A percentile compares a stretch with the other conserved stretches of the same genome.
Conservation (phyloP, 1,284 basidiomycete species). For the Sanghuangporus baumii region DNA sequence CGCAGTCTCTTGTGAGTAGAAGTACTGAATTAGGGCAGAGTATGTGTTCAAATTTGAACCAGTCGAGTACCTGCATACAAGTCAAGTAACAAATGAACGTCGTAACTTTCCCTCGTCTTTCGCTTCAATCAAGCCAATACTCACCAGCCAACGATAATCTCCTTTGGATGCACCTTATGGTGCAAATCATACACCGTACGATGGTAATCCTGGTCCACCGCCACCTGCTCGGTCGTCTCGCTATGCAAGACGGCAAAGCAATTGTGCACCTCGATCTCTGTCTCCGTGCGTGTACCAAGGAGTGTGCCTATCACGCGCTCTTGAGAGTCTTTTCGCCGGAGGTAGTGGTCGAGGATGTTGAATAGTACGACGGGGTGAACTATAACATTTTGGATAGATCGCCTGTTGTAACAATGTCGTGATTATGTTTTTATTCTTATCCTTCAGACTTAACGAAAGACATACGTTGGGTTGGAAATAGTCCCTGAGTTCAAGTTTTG, state of each 20-base stretch:
- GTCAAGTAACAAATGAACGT: constrained; percentile 13
- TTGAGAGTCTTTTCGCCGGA: constrained; percentile 78
- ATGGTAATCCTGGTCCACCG: constrained; percentile 96
- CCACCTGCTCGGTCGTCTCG: constrained; percentile 89
- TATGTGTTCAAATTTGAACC: constrained; percentile 90
- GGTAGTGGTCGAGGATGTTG: constrained; percentile 95
- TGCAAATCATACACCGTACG: constrained; percentile 90
- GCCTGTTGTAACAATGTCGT: constrained; percentile 32
- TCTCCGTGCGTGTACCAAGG: constrained; percentile 79
- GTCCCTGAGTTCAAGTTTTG: constrained; percentile 37
- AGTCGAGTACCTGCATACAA: constrained; percentile 73
- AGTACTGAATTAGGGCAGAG: constrained; percentile 97
- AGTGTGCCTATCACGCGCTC: constrained; percentile 95
- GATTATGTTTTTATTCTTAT: no score
- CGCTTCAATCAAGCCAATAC: constrained; percentile 24
- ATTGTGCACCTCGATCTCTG: constrained; percentile 67
- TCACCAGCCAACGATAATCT: constrained; percentile 88
- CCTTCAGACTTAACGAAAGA: not conserved
- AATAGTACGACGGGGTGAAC: constrained; percentile 93
- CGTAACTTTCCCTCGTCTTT: not conserved
- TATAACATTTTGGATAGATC: constrained; percentile 69
- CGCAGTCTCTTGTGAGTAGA: constrained; percentile 89
- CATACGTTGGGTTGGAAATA: constrained; percentile 31
- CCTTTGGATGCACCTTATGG: constrained; percentile 78
- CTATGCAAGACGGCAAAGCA: constrained; percentile 88